Conservation (phyloP, 1,284 basidiomycete genomes). For the Fomitopsis palustris region DNA sequence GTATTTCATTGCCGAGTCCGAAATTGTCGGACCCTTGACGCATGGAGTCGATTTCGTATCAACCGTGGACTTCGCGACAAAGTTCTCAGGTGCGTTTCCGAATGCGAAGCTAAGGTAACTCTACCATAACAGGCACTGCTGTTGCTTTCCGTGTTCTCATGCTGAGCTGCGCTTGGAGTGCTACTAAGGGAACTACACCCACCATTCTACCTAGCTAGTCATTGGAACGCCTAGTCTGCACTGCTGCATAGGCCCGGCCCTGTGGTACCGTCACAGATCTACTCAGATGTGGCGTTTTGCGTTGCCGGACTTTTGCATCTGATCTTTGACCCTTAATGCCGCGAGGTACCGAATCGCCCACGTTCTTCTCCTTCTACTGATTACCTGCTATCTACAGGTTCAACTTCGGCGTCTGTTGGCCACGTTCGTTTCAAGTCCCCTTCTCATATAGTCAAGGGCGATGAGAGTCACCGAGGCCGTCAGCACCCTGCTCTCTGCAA, state of each 20-base stretch:
- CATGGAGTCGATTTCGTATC: neutral
- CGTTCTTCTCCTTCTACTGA: conserved; percentile 1
- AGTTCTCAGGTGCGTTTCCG: too few species aligned
- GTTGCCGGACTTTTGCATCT: neutral
- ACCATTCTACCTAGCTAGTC: too few species aligned
- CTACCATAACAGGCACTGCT: too few species aligned
- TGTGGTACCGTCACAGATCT: neutral
- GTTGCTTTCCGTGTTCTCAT: neutral
- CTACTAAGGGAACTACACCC: too few species aligned
- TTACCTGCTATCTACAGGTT: neutral
- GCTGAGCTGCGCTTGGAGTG: neutral
- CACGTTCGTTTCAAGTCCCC: neutral
- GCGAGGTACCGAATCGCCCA: neutral
- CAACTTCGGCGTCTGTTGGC: neutral
- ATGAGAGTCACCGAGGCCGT: neutral
- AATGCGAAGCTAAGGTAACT: too few species aligned
- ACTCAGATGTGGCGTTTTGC: neutral
- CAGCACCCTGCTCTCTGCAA: neutral
- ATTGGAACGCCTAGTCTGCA: too few species aligned
- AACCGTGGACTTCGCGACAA: too few species aligned
- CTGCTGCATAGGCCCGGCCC: too few species aligned
- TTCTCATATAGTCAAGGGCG: neutral
- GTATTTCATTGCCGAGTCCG: neutral
- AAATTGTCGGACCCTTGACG: neutral
- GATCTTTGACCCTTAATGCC: neutral